Percentiles rank a stretch among this genome's conserved stretches.
phyloP scores from a whole-genome alignment of 139 green algal genomes.

The Chlamydomonas sphaeroides region DNA sequence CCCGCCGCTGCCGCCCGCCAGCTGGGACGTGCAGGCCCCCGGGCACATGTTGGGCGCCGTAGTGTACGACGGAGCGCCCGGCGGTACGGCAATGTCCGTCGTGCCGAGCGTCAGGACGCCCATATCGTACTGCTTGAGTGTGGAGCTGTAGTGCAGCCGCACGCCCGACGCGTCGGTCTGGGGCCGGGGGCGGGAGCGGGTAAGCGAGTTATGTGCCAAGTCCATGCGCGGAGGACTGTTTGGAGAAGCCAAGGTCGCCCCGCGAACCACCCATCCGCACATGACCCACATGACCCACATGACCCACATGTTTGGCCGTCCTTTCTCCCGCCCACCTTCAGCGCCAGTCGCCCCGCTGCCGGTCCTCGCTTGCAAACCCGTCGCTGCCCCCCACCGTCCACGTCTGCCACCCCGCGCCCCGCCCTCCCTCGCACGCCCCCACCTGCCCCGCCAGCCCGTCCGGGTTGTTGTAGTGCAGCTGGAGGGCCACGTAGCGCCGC shows the following conservation, averaged over 20 bases:
- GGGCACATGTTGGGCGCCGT: constrained; percentile 13
- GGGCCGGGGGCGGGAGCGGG: not conserved
- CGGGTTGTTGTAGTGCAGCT: constrained; percentile 40
- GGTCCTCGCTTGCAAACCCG: no score
- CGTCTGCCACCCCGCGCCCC: no score
- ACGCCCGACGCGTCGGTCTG: constrained; percentile 26
- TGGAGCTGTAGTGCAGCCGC: constrained; percentile 3
- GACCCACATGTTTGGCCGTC: no score
- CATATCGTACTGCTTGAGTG: constrained; percentile 29
- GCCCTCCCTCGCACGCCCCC: no score
- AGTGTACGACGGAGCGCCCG: not conserved
- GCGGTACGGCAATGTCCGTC: constrained; percentile 7
- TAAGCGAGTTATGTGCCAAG: no score
- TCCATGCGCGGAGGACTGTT: no score
- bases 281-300: no score
- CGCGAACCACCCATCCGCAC: no score
- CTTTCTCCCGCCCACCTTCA: no score
- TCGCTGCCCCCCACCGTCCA: no score
- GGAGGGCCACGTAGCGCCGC: not conserved
- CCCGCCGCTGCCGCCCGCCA: not conserved
- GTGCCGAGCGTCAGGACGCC: constrained; percentile 24
- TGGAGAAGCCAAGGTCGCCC: no score
- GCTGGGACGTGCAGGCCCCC: not conserved
- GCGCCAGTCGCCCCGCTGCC: no score
- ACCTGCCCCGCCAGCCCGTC: not conserved